Percentiles rank a stretch among this genome's conserved stretches.
Evolutionary conservation across 176 grass and related monocot species (phyloP).

Genomic region (Ensete ventricosum): DNA sequence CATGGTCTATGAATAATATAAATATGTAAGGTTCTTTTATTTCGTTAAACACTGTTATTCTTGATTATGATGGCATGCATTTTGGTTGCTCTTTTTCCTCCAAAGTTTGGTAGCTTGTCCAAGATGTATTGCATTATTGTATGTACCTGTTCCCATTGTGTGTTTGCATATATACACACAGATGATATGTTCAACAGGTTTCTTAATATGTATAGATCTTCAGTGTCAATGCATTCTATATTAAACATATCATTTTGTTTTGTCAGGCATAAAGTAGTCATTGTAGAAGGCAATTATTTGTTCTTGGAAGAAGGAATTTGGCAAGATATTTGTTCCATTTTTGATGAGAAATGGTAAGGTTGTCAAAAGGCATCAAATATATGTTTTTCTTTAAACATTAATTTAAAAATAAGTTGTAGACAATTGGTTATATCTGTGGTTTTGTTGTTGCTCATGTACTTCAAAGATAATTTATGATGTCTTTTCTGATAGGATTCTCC

Average conservation of each 20-base stretch:
- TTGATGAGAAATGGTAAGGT: slow-evolving; percentile 90
- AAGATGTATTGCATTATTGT: neutral
- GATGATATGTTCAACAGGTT: neutral
- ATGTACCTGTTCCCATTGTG: neutral
- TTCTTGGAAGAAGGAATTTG: slow-evolving; percentile 66
- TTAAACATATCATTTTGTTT: neutral
- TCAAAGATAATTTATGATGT: neutral
- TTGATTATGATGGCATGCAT: neutral
- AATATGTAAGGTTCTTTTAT: neutral
- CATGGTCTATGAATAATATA: neutral
- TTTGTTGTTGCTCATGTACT: neutral
- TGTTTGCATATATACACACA: neutral
- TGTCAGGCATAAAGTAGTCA: slow-evolving; percentile 77
- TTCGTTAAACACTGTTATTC: neutral
- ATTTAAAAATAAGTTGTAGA: neutral
- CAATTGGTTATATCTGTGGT: neutral
- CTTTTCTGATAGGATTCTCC: too few relatives aligned
- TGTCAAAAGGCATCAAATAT: neutral
- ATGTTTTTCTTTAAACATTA: neutral
- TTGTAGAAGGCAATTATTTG: slow-evolving; percentile 83
- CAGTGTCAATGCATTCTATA: neutral
- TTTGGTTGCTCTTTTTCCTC: neutral
- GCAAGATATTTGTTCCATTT: slow-evolving; percentile 57
- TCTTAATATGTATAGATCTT: neutral
- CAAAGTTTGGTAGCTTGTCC: neutral